Base-by-base conservation (phyloP, 768 basidiomycete species). In the Ephemerocybe angulata region DNA sequence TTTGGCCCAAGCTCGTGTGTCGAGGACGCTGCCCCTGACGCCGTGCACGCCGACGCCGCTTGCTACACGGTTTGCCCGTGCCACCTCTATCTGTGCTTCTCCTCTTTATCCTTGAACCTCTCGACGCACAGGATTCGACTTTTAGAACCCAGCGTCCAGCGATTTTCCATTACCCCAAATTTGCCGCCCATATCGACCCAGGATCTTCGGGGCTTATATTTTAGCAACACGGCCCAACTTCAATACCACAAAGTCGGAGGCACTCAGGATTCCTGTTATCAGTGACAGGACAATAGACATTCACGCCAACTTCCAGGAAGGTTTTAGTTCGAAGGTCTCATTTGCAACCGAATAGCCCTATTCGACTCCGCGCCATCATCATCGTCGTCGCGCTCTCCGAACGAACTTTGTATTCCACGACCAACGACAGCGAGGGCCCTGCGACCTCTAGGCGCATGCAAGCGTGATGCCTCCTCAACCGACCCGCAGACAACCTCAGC, bases 391-490 rank as follows among this genome's bases (percentile, higher is more conserved):
- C 43, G 43, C 11, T 13, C 10, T 19, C 40, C 40, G 8, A 8
- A 35, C 13, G 10, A 42, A 21, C 43, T 8, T 46, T 24, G 25
- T 21, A 46, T 46, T 10, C 43, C 15, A 46, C 8, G 12, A 4
- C 22, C 43, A 46, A 11, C 21, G 27, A 17, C 43, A 46, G 11
- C 43, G n/a, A n/a, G n/a, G n/a, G n/a, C n/a, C n/a, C n/a, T n/a
- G n/a, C n/a, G n/a, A n/a, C n/a, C n/a, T n/a, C n/a, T n/a, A 22
- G 4, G 21, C 13, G 21, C 21, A 50, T 15, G 30, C 28, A n/a
- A 50, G 21, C 81, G 54, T 71, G 87, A 71, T 84, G 86, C 65
- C 82, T 77, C 59, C 75, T 78, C 67, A 70, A 75, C 70, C 73
- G 70, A 53, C 38, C 66, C 77, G 41, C 72, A 77, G 56, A 72